A percentile compares a stretch with the other conserved stretches of the same genome.
Evolutionary conservation across 768 basidiomycete species (phyloP).

Genomic region (Macrolepiota albuminosa): DNA sequence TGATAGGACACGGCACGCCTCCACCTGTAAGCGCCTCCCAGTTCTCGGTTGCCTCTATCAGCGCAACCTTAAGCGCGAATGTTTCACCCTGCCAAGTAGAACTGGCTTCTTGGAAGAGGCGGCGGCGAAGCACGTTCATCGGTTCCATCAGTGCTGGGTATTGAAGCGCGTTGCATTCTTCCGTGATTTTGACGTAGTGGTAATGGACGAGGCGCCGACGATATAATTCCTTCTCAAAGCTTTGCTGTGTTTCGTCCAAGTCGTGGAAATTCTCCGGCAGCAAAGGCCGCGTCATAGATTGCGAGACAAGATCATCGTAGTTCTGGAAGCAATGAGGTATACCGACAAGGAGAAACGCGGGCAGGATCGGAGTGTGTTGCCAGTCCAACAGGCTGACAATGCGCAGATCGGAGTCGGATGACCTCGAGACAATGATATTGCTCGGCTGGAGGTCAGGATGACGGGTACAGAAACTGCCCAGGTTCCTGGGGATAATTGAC

Average conservation of each 20-base stretch:
- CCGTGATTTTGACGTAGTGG: too few relatives aligned
- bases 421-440: conserved; percentile 28
- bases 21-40: conserved; percentile 38
- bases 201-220: too few relatives aligned
- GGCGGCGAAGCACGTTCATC: too few relatives aligned
- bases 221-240: too few relatives aligned
- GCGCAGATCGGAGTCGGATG: conserved; percentile 21
- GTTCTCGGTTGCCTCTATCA: conserved; percentile 37
- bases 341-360: conserved; percentile 44
- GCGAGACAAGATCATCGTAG: conserved; percentile 34
- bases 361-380: conserved; percentile 53
- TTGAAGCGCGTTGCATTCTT: too few relatives aligned
- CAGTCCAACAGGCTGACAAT: conserved; percentile 32
- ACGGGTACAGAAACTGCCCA: conserved; percentile 3
- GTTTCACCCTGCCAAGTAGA: conserved; percentile 47
- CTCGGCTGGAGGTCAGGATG: too few relatives aligned
- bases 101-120: too few relatives aligned
- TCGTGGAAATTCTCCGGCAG: conserved; percentile 38
- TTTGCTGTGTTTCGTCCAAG: conserved; percentile 15
- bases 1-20: conserved; percentile 38
- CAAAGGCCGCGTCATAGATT: conserved; percentile 33
- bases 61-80: conserved; percentile 37
- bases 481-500: conserved; percentile 38
- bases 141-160: too few relatives aligned
- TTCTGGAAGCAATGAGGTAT: conserved; percentile 43